Evolutionary conservation across 2,329 filamentous ascomycete genomes (phyloP).

Genomic region (Colletotrichum sp.): DNA sequence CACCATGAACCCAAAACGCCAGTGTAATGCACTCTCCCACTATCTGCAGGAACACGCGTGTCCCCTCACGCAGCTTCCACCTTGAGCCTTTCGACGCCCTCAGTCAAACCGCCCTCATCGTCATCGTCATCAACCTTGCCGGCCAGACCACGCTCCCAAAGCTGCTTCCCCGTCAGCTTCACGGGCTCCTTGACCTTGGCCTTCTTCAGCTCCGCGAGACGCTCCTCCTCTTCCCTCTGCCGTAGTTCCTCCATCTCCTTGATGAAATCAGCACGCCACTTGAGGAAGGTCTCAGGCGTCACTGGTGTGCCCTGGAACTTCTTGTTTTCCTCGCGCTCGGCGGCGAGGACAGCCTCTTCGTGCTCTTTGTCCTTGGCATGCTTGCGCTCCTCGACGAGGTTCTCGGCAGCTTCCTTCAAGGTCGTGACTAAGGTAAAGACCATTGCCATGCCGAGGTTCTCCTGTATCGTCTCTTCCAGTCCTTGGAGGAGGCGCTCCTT

Average conservation of each 20-base stretch:
- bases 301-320: slow-evolving; percentile 95
- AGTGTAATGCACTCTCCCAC: neutral
- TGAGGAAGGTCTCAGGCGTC: slow-evolving; percentile 82
- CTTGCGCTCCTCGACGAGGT: slow-evolving; percentile 77
- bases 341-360: slow-evolving; percentile 60
- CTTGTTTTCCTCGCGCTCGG: slow-evolving; percentile 90
- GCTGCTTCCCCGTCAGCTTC: slow-evolving; percentile 73
- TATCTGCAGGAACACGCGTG: neutral
- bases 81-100: slow-evolving; percentile 74
- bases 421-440: slow-evolving; percentile 88
- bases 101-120: slow-evolving; percentile 66
- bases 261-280: slow-evolving; percentile 81
- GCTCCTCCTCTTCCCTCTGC: slow-evolving; percentile 73
- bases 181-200: slow-evolving; percentile 76
- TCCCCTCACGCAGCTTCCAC: slow-evolving; percentile 56
- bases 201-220: slow-evolving; percentile 83
- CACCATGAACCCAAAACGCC: slow-evolving; percentile 6
- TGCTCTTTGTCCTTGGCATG: slow-evolving; percentile 63
- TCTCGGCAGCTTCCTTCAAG: slow-evolving; percentile 90
- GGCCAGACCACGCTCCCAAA: slow-evolving; percentile 79
- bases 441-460: slow-evolving; percentile 98
- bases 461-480: slow-evolving; percentile 78
- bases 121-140: slow-evolving; percentile 71
- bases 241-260: slow-evolving; percentile 81
- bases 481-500: slow-evolving; percentile 74